Evolutionary conservation across 345 rosid genomes (phyloP).

Genomic region (Angophora floribunda): DNA sequence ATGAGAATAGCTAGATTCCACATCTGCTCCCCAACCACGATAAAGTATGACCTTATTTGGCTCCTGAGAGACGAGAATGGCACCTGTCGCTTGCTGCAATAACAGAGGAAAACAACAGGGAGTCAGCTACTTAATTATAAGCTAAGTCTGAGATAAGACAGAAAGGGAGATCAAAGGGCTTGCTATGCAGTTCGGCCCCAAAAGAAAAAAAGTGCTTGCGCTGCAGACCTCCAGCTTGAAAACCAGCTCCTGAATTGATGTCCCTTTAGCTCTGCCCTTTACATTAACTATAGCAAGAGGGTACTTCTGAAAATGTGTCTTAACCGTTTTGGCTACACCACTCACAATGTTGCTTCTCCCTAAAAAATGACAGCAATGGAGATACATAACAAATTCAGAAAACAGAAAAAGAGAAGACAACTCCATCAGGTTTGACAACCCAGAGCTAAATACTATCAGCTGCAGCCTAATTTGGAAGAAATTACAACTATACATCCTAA

Average conservation of each 20-base stretch:
- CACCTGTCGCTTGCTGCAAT: slow-evolving; percentile 78
- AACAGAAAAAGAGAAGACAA: not conserved
- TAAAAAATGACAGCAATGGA: not conserved
- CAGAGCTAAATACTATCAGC: not conserved
- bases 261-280: slow-evolving; percentile 92
- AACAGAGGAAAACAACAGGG: not conserved
- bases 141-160: not conserved
- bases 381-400: not conserved
- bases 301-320: slow-evolving; percentile 59
- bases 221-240: slow-evolving; percentile 63
- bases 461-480: not conserved
- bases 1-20: slow-evolving; percentile 15
- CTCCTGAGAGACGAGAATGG: slow-evolving; percentile 78
- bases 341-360: slow-evolving; percentile 78
- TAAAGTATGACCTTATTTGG: slow-evolving; percentile 85
- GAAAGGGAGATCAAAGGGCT: not conserved
- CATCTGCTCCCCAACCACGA: slow-evolving; percentile 80
- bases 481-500: not conserved
- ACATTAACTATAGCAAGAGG: slow-evolving; percentile 85
- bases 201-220: not conserved
- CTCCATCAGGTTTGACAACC: not conserved
- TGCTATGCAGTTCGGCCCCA: not conserved
- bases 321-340: slow-evolving; percentile 72
- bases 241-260: slow-evolving; percentile 83
- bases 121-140: not conserved